Conservation (phyloP, 116 monocot species). For the Papilionanthe hybrid region DNA sequence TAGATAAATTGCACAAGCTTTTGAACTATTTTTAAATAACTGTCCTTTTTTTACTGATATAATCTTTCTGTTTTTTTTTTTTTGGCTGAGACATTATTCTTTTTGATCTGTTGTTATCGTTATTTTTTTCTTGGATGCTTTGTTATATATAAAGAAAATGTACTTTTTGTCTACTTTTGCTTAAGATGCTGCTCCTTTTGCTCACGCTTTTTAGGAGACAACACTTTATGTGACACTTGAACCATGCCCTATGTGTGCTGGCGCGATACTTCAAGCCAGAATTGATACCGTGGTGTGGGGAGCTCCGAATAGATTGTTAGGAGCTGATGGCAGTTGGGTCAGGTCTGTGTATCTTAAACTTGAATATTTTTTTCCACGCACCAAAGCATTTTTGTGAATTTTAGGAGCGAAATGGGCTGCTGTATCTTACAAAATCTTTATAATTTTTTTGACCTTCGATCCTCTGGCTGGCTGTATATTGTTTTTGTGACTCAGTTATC, state of each 20-base stretch:
- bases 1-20: not conserved
- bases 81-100: not conserved
- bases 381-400: not conserved
- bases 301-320: constrained; percentile 94
- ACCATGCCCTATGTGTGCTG: constrained; percentile 96
- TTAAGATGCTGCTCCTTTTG: not conserved
- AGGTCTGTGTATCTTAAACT: constrained; percentile 34
- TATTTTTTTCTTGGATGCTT: not conserved
- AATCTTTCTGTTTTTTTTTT: not conserved
- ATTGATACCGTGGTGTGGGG: constrained; percentile 92
- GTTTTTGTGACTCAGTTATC: not conserved
- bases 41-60: not conserved
- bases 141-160: not conserved
- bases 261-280: constrained; percentile 94
- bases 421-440: not conserved
- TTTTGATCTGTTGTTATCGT: not conserved
- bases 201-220: constrained; percentile 47
- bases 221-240: constrained; percentile 95
- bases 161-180: not conserved
- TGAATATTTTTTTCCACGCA: not conserved
- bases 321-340: constrained; percentile 98
- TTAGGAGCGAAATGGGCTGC: not conserved
- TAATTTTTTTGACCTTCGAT: not conserved
- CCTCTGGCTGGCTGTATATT: not conserved
- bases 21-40: not conserved